Base-by-base conservation (phyloP, 768 basidiomycete species). In the Lentinula boryana region DNA sequence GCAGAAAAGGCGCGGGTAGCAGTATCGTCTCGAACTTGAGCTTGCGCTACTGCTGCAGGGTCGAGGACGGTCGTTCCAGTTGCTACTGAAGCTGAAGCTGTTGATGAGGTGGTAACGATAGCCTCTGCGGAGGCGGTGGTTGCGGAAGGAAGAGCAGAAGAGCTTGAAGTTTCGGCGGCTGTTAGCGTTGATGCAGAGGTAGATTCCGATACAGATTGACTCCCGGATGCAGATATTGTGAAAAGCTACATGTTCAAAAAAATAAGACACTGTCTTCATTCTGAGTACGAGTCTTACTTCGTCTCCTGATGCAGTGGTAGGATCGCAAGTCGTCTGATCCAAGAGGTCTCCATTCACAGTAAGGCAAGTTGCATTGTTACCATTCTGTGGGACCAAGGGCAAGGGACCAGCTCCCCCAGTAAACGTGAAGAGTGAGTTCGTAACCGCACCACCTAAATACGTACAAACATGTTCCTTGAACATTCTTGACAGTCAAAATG, bases 401-500 rank as follows among this genome's bases (percentile, higher is more conserved):
- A 59, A 61, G 44, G 68, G 60, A 13, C 65, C 66, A 21, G 62
- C 44, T 36, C 38, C 59, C 27, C 65, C 65, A 50, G 40, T 43
- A 49, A 69, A 67, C 36, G 68, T 57, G 56, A 69, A 69, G 35
- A 66, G 66, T 9, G 68, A 69, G 63, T 56, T 56, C 18, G 55
- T 38, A 16, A 56, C 55, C 31, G 55, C 40, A 23, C 55, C 55
- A 43, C 55, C 55, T 56, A 27, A 27, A 27, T 27, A 27, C 27
- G 32, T 18, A 44, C 15, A 33, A 15, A 27, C 50, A 51, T 16
- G 50, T 31, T 10, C 10, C 23, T 49, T 4, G 27, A 58, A 32
- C 5, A 33, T 49, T 50, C 9, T 35, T 21, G 15, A n/a, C 10
- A 18, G 43, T 41, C 13, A 35, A 36, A 60, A 4, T 4, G 15